Evolutionary conservation across 2,329 filamentous ascomycete species (phyloP).

Genomic region (Eutypella sp.): DNA sequence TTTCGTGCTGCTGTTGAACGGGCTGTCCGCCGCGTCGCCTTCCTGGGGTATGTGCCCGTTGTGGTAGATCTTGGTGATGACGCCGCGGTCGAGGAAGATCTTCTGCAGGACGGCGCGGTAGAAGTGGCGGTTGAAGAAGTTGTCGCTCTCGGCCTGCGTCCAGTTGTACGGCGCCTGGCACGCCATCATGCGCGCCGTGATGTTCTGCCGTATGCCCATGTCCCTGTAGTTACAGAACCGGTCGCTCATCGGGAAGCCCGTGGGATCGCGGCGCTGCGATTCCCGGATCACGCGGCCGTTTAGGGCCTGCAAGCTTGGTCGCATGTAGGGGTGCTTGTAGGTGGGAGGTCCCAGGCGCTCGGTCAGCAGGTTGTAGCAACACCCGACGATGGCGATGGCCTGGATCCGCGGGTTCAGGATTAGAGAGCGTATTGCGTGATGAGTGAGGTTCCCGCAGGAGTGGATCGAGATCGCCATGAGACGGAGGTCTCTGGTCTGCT

Average conservation of each 20-base stretch:
- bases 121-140: constrained; percentile 90
- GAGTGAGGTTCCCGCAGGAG: constrained; percentile 95
- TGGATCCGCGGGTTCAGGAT: constrained; percentile 77
- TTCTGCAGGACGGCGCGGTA: constrained; percentile 86
- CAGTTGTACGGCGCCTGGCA: constrained; percentile 94
- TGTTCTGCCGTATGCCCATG: constrained; percentile 77
- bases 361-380: constrained; percentile 95
- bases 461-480: constrained; percentile 93
- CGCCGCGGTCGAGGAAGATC: constrained; percentile 80
- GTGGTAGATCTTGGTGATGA: constrained; percentile 60
- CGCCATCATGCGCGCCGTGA: constrained; percentile 97
- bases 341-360: constrained; percentile 83
- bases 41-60: constrained; percentile 25
- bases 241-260: constrained; percentile 90
- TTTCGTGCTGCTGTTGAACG: constrained; percentile 58
- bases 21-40: constrained; percentile 23
- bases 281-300: constrained; percentile 66
- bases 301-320: constrained; percentile 61
- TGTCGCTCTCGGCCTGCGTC: constrained; percentile 73
- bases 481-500: constrained; percentile 34
- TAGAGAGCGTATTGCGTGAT: constrained; percentile 85
- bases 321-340: constrained; percentile 75
- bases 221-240: constrained; percentile 54
- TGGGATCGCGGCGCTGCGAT: constrained; percentile 70
- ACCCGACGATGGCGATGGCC: constrained; percentile 93